These are phyloP conservation scores for Alnus glutinosa DNA, from an alignment of 306 rosid species.

Conservation along the genomic window DNA sequence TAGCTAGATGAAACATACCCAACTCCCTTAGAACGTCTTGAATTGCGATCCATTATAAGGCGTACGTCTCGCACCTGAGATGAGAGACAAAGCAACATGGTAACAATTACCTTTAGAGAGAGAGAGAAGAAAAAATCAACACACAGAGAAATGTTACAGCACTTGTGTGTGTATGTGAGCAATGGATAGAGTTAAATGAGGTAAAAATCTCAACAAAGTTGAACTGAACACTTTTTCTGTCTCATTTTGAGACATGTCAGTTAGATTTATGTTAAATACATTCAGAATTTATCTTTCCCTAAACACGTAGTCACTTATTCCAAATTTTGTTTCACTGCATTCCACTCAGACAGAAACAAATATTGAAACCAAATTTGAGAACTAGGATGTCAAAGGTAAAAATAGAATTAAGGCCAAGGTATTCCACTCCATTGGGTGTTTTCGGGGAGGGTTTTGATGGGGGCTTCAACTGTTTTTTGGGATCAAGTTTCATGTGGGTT, in stretches of 20 bases:
- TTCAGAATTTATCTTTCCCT: neutral
- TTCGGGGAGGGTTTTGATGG: no score
- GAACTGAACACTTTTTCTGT: neutral
- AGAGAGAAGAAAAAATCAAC: neutral
- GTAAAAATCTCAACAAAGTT: neutral
- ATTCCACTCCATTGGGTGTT: no score
- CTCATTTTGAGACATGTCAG: neutral
- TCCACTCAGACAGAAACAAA: neutral
- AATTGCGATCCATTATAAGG: conserved; percentile 95
- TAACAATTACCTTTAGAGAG: neutral
- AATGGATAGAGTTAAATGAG: neutral
- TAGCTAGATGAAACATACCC: conserved; percentile 60
- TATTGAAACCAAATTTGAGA: neutral
- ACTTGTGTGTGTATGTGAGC: neutral
- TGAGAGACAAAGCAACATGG: conserved; percentile 17
- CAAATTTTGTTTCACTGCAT: neutral
- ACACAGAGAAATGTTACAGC: conserved; percentile 1
- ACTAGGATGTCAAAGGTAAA: neutral
- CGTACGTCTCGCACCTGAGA: conserved; percentile 95
- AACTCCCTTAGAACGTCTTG: conserved; percentile 97
- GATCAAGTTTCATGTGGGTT: no score
- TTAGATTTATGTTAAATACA: neutral
- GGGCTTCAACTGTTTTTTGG: no score
- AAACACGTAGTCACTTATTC: neutral
- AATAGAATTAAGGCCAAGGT: neutral